Evolutionary conservation across 768 basidiomycete genomes (phyloP), one percentile per base, ranked within the genome.

Genomic region (Agrocybe pediades): DNA sequence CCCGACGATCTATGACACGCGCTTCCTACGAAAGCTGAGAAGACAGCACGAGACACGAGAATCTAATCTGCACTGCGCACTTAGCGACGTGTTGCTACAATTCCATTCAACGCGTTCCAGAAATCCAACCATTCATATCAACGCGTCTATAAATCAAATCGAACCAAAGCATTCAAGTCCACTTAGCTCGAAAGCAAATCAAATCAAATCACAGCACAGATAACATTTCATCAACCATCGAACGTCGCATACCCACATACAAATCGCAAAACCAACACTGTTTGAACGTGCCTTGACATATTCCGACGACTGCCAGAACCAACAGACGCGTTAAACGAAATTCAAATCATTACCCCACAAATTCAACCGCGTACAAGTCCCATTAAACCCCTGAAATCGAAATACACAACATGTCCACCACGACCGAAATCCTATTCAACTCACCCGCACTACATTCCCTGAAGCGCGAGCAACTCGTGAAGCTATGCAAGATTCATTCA

Each of bases 401-500:
- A 11, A 36, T 36, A 36, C 13, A 11, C 30, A 48, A 46, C 56
- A 87, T 88, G 86, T 82, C 85, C 17, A 83, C 83, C 8, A 89
- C 87, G 1, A 90, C 88, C 0, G 79, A 90, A 59, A 92, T 93
- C 44, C 71, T 93, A 9, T 90, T 88, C 71, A 90, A 93, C 69
- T 90, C 90, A 3, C 88, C 91, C 0, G 91, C 92, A 1, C 70
- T 94, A 24, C 84, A 91, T 65, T 87, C 90, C 19, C 81, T 94
- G 40, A 92, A 90, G 65, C 87, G 92, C 45, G 85, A 89, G 42
- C 91, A 94, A 64, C 87, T 93, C 40, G 79, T 90, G 49, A 90
- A 88, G 57, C 78, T 94, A 46, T 94, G 91, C 83, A 92, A 92
- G 68, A 81, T 86, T 25, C 88, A 94, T 66, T 76, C 83, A 0